These are phyloP conservation scores for Debaryomyces prosopidis DNA, from an alignment of 805 yeast genomes.

Conservation along the genomic window DNA sequence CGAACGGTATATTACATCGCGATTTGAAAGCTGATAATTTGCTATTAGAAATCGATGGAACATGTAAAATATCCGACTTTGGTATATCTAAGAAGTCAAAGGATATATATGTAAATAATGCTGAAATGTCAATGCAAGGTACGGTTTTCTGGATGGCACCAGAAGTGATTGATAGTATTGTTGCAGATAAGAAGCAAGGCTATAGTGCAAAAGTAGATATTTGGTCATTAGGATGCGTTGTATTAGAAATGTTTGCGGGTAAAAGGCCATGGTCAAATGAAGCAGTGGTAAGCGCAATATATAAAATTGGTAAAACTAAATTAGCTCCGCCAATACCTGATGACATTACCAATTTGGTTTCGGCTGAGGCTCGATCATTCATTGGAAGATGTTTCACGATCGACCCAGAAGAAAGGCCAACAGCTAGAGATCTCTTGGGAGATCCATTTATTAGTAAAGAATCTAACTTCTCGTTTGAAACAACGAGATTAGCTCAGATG, in stretches of 20 bases:
- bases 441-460: constrained; percentile 53
- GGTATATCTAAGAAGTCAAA: constrained; percentile 81
- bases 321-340: constrained; percentile 95
- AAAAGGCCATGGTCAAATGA: constrained; percentile 96
- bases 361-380: constrained; percentile 66
- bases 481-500: constrained; percentile 56
- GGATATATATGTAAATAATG: constrained; percentile 85
- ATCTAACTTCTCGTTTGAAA: constrained; percentile 46
- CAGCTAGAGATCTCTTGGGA: constrained; percentile 64
- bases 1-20: constrained; percentile 84
- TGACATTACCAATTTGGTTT: constrained; percentile 69
- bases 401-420: constrained; percentile 85
- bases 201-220: constrained; percentile 97
- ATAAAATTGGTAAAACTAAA: constrained; percentile 80
- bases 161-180: constrained; percentile 87
- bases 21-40: constrained; percentile 95
- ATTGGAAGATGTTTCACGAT: constrained; percentile 69
- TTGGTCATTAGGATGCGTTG: constrained; percentile 98
- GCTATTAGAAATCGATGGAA: constrained; percentile 85
- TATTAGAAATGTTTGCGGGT: constrained; percentile 96
- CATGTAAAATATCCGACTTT: constrained; percentile 93
- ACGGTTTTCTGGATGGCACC: constrained; percentile 99
- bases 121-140: constrained; percentile 98
- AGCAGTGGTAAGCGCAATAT: constrained; percentile 93
- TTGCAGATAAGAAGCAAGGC: constrained; percentile 75